Evolutionary conservation across 2,329 filamentous ascomycete species (phyloP).

Genomic region (Pseudohalonectria lignicola): DNA sequence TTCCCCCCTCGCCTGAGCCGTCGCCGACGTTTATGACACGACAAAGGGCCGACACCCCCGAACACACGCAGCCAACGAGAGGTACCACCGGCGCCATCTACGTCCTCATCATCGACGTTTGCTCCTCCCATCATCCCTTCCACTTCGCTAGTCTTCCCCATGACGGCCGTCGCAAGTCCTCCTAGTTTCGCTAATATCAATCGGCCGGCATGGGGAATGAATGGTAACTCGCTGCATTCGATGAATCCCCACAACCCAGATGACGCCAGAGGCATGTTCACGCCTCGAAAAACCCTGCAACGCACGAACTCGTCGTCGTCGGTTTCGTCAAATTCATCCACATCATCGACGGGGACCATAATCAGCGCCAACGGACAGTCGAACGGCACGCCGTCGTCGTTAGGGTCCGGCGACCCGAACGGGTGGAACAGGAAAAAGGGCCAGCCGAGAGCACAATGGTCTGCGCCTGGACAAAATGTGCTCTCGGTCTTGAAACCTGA

Average conservation of each 20-base stretch:
- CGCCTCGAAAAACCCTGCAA: constrained; percentile 77
- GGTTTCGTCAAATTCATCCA: constrained; percentile 54
- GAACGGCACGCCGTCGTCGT: constrained; percentile 44
- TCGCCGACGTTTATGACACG: too few relatives aligned
- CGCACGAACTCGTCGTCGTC: constrained; percentile 88
- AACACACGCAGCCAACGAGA: too few relatives aligned
- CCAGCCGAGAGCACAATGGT: constrained; percentile 39
- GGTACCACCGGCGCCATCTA: too few relatives aligned
- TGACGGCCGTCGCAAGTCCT: constrained; percentile 59
- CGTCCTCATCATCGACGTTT: too few relatives aligned
- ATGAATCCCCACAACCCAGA: constrained; percentile 80
- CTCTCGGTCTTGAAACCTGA: background rate
- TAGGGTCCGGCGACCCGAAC: constrained; percentile 34
- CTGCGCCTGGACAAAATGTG: too few relatives aligned
- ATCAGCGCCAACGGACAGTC: constrained; percentile 47
- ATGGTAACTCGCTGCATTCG: constrained; percentile 43
- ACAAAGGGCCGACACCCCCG: too few relatives aligned
- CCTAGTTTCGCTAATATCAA: constrained; percentile 53
- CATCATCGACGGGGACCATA: constrained; percentile 47
- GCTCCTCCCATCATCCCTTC: too few relatives aligned
- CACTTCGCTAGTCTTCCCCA: too few relatives aligned
- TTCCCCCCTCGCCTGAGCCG: too few relatives aligned
- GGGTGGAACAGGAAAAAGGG: constrained; percentile 45
- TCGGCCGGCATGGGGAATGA: constrained; percentile 56
- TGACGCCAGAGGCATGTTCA: constrained; percentile 78